A percentile compares a stretch with the other conserved stretches of the same genome.
phyloP scores from a whole-genome alignment of 306 rosid genomes.

The Medicago truncatula region MtrunA17r5.0-ANR NC_053048.1:51299001-51299500 shows the following conservation, averaged over 20 bases:
- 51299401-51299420: neutral
- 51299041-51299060: constrained; percentile 29
- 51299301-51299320: constrained; percentile 99
- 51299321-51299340: constrained; percentile 96
- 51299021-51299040: neutral
- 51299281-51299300: constrained; percentile 97
- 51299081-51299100: constrained; percentile 95
- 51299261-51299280: constrained; percentile 98
- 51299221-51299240: constrained; percentile 13
- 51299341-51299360: constrained; percentile 50
- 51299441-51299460: constrained; percentile 99
- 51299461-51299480: constrained; percentile 98
- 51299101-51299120: constrained; percentile 97
- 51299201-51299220: neutral
- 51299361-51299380: neutral
- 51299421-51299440: constrained; percentile 58
- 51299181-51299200: neutral
- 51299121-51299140: constrained; percentile 56
- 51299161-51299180: constrained; percentile 22
- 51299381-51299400: neutral
- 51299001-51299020: constrained; percentile 21
- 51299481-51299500: constrained; percentile 94
- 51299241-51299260: constrained; percentile 96
- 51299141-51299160: neutral
- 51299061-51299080: constrained; percentile 47